Evolutionary conservation across 257 asterid species (phyloP).

Genomic region (Petunia secreta): DNA sequence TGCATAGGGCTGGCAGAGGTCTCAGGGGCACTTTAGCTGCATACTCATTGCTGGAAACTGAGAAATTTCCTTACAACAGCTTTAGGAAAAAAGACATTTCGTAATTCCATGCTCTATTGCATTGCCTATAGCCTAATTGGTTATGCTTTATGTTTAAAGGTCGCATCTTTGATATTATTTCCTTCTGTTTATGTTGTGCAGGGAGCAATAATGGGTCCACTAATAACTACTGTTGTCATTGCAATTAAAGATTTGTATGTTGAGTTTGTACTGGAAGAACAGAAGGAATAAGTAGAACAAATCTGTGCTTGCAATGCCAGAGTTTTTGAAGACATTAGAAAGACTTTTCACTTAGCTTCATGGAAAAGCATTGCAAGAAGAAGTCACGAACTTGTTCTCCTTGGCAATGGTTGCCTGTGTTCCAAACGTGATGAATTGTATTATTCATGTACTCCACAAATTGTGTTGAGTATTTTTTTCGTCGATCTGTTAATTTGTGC

Average conservation of each 20-base stretch:
- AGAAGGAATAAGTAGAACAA: constrained; percentile 32
- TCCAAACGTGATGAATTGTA: not conserved
- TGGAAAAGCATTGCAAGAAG: not conserved
- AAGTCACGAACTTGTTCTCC: not conserved
- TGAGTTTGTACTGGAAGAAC: constrained; percentile 64
- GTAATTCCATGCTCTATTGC: not conserved
- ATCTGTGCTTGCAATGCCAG: not conserved
- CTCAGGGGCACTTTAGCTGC: not conserved
- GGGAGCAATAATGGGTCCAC: constrained; percentile 87
- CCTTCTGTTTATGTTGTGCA: constrained; percentile 32
- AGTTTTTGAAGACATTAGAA: not conserved
- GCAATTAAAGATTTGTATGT: constrained; percentile 72
- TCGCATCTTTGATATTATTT: not conserved
- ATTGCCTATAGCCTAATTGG: not conserved
- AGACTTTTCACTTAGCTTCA: not conserved
- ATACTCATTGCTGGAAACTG: not conserved
- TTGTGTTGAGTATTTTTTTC: not conserved
- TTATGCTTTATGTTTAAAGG: not conserved
- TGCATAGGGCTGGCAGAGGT: not conserved
- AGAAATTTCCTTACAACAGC: not conserved
- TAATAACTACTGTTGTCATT: constrained; percentile 70
- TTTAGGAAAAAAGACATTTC: not conserved
- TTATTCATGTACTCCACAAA: not conserved
- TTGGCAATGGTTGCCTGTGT: not conserved
- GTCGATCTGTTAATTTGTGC: constrained; percentile 9